Evolutionary conservation across 2,329 filamentous ascomycete genomes (phyloP), one percentile per base, ranked within the genome.

Genomic region (Fusarium sp.): DNA sequence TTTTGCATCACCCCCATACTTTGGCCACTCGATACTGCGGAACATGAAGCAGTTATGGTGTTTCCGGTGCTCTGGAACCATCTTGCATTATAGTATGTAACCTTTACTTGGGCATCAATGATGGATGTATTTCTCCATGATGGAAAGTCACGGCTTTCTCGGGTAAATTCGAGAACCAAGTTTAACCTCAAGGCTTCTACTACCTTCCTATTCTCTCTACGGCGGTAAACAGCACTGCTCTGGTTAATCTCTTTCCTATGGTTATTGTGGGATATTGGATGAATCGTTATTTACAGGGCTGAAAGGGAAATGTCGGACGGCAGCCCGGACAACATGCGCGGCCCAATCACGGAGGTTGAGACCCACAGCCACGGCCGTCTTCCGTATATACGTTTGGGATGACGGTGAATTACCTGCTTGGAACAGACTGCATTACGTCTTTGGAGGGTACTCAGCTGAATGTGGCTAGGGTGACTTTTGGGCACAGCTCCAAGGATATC

Each of bases 281-380:
- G 33, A 35, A 35, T 45, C n/a, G 20, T 14, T 62, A 49, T 35
- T 62, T 68, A 56, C 65, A 68, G 40, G 65, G 54, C 65, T 68
- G 53, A 65, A 47, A 32, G 39, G 30, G 39, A 54, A 68, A 56
- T 61, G 40, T 52, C 49, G 46, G 59, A 50, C 61, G 51, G 64
- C 43, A 54, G 23, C 59, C 58, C 45, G 50, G 53, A 45, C 50
- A 60, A 41, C 59, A 58, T 22, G 50, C 33, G 54, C 67, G 47
- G 51, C 43, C 71, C 71, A 73, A 73, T 73, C 65, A 73, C 71
- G 69, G 71, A 58, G 59, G 59, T 43, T 71, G 40, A 41, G 62
- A 40, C 52, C 62, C 71, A 69, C 60, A 62, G 32, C 27, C 56
- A 52, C 41, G 61, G 51, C 63, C 61, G 64, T 52, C 49, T 68